Evolutionary conservation across 1,284 basidiomycete species (phyloP).

Genomic region (Limonomyces culmigenus): DNA sequence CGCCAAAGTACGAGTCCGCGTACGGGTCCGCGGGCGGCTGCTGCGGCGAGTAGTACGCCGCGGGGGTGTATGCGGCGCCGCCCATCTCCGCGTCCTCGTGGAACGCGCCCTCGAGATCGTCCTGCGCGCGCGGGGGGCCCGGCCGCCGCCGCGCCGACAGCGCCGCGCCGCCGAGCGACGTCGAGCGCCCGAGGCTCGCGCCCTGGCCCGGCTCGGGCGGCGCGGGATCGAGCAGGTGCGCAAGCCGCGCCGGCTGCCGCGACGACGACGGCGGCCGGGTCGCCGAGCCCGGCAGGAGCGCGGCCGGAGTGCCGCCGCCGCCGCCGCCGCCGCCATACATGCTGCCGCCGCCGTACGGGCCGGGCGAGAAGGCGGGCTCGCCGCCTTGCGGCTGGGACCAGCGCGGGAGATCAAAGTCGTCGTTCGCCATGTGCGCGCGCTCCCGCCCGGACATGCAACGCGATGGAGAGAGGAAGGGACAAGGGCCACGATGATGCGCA

Average conservation of each 20-base stretch:
- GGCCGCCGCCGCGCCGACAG: constrained; percentile 17
- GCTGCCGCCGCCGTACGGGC: constrained; percentile 30
- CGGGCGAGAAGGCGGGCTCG: constrained; percentile 25
- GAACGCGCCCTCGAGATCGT: constrained; percentile 58
- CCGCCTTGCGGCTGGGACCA: constrained; percentile 22
- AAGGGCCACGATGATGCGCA: too few relatives aligned
- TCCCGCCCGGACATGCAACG: constrained; percentile 40
- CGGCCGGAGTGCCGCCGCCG: too few relatives aligned
- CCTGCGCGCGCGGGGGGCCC: constrained; percentile 28
- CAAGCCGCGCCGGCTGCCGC: too few relatives aligned
- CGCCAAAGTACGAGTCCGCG: constrained; percentile 41
- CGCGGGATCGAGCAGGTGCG: too few relatives aligned
- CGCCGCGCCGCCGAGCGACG: constrained; percentile 33
- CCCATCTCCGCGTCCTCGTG: constrained; percentile 25
- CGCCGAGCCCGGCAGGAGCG: constrained; percentile 2
- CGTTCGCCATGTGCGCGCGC: constrained; percentile 33
- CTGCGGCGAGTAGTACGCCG: constrained; percentile 47
- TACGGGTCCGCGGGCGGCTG: constrained; percentile 34
- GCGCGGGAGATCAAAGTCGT: constrained; percentile 63
- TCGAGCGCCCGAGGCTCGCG: constrained; percentile 40
- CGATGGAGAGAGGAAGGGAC: too few relatives aligned
- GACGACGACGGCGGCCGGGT: constrained; percentile 5
- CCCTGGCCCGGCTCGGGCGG: constrained; percentile 10
- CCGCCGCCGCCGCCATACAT: constrained; percentile 19
- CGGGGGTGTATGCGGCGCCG: constrained; percentile 12